Base-by-base conservation (phyloP, 805 yeast genomes). In the Candida broadrunensis region DNA sequence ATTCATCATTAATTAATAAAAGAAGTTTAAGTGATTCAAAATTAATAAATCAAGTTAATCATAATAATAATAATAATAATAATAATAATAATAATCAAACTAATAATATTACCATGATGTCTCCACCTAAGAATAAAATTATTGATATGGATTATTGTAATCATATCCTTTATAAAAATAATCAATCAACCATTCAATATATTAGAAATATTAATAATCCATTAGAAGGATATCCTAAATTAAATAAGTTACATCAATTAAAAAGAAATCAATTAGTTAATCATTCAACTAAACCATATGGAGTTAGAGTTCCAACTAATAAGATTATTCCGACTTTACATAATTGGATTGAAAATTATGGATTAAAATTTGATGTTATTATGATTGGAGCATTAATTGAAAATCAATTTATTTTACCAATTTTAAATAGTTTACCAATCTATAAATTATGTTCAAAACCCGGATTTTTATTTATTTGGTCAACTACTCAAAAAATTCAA, bases 371-470 rank as follows among this genome's bases (percentile, higher is more conserved):
- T 60, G 97, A 90, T 57, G 95, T 88, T 9, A 85, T 91, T 12
- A 88, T 91, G 95, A 80, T 90, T 40, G 95, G 96, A 1, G 91
- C 93, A 2, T 68, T 91, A 37, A 77, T 84, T 1, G 90, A 85
- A 48, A 81, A 84, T 53, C 89, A 82, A 53, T 74, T 85, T 40
- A 67, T 85, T 15, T 70, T 77, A 33, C 85, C 87, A 0, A 51
- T 83, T 2, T 65, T 90, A 18, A 63, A 75, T 1, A 77, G 75
- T 48, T 63, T 89, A 34, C 96, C 96, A 0, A 67, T 90, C 4
- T 83, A 80, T 47, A 80, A 72, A 52, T 65, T 90, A 24, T 80
- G 93, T 41, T 76, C 96, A 1, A 84, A 83, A 47, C 97, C 97
- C 0, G 95, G 96, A 1, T 83, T 88, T 45, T 57, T 89, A 19